Conservation (phyloP, 257 asterid genomes). For the Perilla frutescens region DNA sequence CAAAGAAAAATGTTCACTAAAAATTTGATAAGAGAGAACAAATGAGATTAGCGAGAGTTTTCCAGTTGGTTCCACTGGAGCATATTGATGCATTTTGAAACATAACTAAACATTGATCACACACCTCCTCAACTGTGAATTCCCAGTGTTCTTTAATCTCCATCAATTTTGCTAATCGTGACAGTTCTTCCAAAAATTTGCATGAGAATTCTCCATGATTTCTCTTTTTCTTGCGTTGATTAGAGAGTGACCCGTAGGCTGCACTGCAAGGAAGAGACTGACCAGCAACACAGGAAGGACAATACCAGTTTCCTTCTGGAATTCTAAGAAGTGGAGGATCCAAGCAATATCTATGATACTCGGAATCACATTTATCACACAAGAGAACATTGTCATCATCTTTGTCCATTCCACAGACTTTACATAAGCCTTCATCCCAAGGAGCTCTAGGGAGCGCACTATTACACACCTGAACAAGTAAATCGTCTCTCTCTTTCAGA, state of each 20-base stretch:
- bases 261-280: constrained; percentile 46
- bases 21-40: not conserved
- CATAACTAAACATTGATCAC: constrained; percentile 34
- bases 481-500: constrained; percentile 68
- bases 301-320: constrained; percentile 94
- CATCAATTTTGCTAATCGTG: constrained; percentile 65
- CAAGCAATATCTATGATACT: constrained; percentile 91
- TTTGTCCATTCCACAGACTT: constrained; percentile 95
- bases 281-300: constrained; percentile 86
- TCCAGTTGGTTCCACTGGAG: not conserved
- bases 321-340: constrained; percentile 86
- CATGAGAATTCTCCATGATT: constrained; percentile 49
- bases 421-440: constrained; percentile 98
- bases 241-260: constrained; percentile 42
- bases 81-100: not conserved
- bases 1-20: not conserved
- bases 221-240: constrained; percentile 47
- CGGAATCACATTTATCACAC: constrained; percentile 92
- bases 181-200: constrained; percentile 62
- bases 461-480: constrained; percentile 55
- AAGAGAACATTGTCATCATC: constrained; percentile 87
- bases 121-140: constrained; percentile 77
- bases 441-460: constrained; percentile 90
- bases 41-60: not conserved
- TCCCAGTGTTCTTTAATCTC: constrained; percentile 86